Conservation (phyloP, 2,329 filamentous ascomycete genomes). For the Epichloe uncinata region DNA sequence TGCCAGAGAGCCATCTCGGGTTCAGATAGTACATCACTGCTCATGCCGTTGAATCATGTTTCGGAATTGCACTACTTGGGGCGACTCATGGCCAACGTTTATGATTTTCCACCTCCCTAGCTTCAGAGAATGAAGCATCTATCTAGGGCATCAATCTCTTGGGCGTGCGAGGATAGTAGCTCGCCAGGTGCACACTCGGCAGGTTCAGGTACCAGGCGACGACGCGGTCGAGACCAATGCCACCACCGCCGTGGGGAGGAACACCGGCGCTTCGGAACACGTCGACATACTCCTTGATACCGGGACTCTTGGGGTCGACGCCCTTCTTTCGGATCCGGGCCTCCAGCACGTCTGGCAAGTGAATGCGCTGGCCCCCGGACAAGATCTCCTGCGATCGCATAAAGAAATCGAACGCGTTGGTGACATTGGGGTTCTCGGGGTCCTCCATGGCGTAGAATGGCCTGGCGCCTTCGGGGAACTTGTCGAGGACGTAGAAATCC, state of each 20-base stretch:
- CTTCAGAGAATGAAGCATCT: neutral
- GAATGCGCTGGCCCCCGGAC: constrained; percentile 88
- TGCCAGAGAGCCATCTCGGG: no score
- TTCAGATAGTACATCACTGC: no score
- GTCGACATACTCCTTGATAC: constrained; percentile 85
- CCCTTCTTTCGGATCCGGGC: constrained; percentile 66
- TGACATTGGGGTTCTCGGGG: constrained; percentile 25
- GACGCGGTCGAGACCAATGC: constrained; percentile 80
- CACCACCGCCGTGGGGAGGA: constrained; percentile 81
- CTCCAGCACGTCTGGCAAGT: constrained; percentile 63
- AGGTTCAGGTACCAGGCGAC: constrained; percentile 52
- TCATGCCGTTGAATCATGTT: no score
- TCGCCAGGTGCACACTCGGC: constrained; percentile 44
- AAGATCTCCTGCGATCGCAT: constrained; percentile 87
- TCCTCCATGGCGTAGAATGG: constrained; percentile 57
- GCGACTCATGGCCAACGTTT: no score
- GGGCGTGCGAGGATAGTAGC: constrained; percentile 46
- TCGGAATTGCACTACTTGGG: no score
- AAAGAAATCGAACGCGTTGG: constrained; percentile 69
- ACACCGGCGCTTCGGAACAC: constrained; percentile 70
- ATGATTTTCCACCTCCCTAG: no score
- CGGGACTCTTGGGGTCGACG: constrained; percentile 57
- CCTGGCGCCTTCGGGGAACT: constrained; percentile 60
- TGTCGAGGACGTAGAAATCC: constrained; percentile 94
- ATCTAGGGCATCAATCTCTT: constrained; percentile 43